Percentiles rank a stretch among this genome's conserved stretches.
Evolutionary conservation across 2,329 filamentous ascomycete species (phyloP).

Genomic region (Cercospora berteroae): DNA sequence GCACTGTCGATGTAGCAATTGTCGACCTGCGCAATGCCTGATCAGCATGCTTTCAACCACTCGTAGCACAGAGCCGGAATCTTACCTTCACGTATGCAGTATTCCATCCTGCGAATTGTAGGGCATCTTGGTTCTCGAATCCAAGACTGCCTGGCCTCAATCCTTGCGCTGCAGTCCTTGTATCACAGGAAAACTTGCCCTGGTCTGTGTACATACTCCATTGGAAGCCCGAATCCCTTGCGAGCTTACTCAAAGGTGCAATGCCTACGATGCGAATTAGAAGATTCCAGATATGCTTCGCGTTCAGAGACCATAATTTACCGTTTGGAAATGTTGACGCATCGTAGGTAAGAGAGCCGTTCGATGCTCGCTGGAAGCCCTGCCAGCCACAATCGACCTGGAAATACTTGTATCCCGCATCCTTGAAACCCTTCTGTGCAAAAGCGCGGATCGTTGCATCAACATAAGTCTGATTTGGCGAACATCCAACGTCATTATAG

Average conservation of each 20-base stretch:
- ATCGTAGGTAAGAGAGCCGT: constrained; percentile 54
- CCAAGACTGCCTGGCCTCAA: constrained; percentile 25
- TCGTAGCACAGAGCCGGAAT: not conserved
- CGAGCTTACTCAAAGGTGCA: constrained; percentile 50
- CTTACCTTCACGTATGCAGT: constrained; percentile 30
- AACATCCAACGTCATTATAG: constrained; percentile 30
- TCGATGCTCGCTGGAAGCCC: constrained; percentile 37
- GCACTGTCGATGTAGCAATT: constrained; percentile 34
- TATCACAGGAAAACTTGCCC: constrained; percentile 32
- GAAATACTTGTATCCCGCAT: constrained; percentile 54
- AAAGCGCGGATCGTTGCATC: constrained; percentile 26
- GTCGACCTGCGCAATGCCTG: constrained; percentile 26
- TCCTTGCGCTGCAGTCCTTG: constrained; percentile 13
- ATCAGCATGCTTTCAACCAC: not conserved
- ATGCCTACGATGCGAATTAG: constrained; percentile 29
- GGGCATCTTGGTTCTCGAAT: constrained; percentile 31
- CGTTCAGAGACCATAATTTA: not conserved
- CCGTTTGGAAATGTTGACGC: constrained; percentile 51
- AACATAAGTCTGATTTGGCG: constrained; percentile 26
- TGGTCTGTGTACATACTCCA: constrained; percentile 55
- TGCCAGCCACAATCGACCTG: constrained; percentile 62
- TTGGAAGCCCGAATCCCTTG: constrained; percentile 50
- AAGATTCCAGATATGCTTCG: too few relatives aligned
- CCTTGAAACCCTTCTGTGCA: constrained; percentile 17
- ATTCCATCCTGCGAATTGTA: constrained; percentile 32